Conservation (phyloP, 2,329 filamentous ascomycete genomes). For the Pseudogymnoascus verrucosus region DNA sequence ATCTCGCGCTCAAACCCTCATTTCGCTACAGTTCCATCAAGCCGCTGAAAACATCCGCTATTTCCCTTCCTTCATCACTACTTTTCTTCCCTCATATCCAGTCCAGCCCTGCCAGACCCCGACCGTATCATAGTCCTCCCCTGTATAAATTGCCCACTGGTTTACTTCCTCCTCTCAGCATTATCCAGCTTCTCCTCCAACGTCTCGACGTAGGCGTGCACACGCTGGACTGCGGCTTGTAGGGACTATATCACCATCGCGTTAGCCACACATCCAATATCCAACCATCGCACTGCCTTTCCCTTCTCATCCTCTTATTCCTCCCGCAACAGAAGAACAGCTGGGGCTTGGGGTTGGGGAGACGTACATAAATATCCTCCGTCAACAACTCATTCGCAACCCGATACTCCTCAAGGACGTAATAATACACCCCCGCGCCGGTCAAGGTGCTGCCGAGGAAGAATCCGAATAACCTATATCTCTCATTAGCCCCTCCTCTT, state of each 20-base stretch:
- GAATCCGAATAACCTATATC: slow-evolving; percentile 75
- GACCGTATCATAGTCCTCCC: slow-evolving; percentile 1
- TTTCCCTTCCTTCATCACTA: neutral
- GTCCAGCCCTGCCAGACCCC: neutral
- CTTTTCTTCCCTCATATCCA: neutral
- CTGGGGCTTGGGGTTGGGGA: slow-evolving; percentile 20
- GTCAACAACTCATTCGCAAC: slow-evolving; percentile 86
- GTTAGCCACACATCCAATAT: slow-evolving; percentile 15
- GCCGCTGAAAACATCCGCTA: neutral
- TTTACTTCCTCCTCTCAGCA: slow-evolving; percentile 59
- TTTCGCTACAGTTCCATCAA: neutral
- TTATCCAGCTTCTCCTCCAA: slow-evolving; percentile 73
- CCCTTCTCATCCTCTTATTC: too few relatives aligned
- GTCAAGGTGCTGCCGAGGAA: slow-evolving; percentile 74
- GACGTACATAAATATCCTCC: slow-evolving; percentile 90
- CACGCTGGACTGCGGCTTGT: slow-evolving; percentile 76
- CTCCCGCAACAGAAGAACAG: too few relatives aligned
- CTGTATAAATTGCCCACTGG: neutral
- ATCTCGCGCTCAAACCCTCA: neutral
- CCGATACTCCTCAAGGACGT: slow-evolving; percentile 89
- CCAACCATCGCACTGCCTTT: neutral
- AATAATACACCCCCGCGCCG: slow-evolving; percentile 79
- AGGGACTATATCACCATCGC: slow-evolving; percentile 52
- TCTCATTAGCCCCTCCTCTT: neutral
- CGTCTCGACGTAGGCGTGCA: slow-evolving; percentile 74